phyloP scores from a whole-genome alignment of 1,284 basidiomycete genomes.

The Psilocybe mexicana region DNA sequence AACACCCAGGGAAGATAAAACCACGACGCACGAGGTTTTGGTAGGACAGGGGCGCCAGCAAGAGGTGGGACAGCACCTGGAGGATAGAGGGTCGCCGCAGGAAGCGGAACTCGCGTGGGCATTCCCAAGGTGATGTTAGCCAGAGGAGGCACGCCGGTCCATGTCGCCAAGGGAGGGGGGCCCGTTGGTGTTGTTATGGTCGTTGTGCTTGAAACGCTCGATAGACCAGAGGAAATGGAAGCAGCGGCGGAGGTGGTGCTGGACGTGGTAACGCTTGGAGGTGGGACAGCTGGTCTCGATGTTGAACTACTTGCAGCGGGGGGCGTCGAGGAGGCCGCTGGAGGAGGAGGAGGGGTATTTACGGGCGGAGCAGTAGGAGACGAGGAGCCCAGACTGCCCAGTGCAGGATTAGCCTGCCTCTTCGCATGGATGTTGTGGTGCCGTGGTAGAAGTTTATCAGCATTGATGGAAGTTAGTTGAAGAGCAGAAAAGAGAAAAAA shows the following conservation, averaged over 20 bases:
- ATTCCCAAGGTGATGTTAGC: conserved; percentile 70
- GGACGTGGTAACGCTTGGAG: background rate
- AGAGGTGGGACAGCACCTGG: conserved; percentile 63
- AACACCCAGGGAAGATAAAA: background rate
- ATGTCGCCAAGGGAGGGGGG: conserved; percentile 29
- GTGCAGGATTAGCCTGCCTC: conserved; percentile 21
- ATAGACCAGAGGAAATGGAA: conserved; percentile 5
- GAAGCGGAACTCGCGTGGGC: conserved; percentile 52
- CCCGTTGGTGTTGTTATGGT: background rate
- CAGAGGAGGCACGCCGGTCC: conserved; percentile 50
- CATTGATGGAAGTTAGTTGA: conserved; percentile 24
- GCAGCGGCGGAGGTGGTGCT: background rate
- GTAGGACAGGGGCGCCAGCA: conserved; percentile 63
- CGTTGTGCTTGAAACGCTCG: background rate
- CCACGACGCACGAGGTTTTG: conserved; percentile 38
- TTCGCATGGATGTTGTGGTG: conserved; percentile 26
- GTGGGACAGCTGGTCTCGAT: background rate
- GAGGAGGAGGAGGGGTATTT: conserved; percentile 18
- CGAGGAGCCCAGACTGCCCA: conserved; percentile 12
- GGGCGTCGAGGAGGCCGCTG: conserved; percentile 21
- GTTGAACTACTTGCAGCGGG: conserved; percentile 2
- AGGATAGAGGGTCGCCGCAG: conserved; percentile 52
- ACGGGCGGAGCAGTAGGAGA: background rate
- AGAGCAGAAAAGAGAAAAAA: conserved; percentile 25
- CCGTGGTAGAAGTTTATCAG: conserved; percentile 21